phyloP scores from a whole-genome alignment of 2,329 filamentous ascomycete species.

The Lasiodiplodia hormozganensis region DNA sequence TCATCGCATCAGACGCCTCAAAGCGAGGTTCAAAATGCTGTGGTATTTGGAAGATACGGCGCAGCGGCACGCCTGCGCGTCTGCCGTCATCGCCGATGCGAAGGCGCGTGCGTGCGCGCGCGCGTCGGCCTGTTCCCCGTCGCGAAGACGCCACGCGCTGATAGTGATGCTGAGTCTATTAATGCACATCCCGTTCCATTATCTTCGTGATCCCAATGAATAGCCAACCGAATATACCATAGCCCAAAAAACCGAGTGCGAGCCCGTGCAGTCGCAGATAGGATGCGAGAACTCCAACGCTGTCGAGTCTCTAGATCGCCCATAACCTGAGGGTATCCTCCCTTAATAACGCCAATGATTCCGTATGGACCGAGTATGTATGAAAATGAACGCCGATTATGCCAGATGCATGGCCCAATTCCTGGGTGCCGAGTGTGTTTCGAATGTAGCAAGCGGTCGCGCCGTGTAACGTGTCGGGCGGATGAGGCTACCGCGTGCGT shows the following conservation, averaged over 20 bases:
- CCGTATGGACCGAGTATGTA: conserved; percentile 12
- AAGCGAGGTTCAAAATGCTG: neutral
- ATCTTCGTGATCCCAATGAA: conserved; percentile 18
- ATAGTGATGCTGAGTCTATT: conserved; percentile 10
- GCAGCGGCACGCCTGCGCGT: conserved; percentile 6
- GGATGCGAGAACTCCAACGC: conserved; percentile 15
- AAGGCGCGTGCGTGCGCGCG: conserved; percentile 2
- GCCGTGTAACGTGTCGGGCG: conserved; percentile 41
- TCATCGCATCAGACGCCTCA: too few relatives aligned
- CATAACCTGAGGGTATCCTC: conserved; percentile 26
- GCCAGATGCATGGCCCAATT: conserved; percentile 11
- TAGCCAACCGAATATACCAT: conserved; percentile 5
- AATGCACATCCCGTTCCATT: conserved; percentile 13
- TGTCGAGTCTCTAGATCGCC: conserved; percentile 9
- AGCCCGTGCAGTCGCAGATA: neutral
- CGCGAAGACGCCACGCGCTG: conserved; percentile 14
- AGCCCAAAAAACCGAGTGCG: neutral
- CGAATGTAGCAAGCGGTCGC: conserved; percentile 11
- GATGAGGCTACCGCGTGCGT: conserved; percentile 33
- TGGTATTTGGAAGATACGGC: neutral
- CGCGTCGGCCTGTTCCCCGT: conserved; percentile 10
- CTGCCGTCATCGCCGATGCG: conserved; percentile 18
- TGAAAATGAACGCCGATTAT: conserved; percentile 14
- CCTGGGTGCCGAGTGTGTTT: neutral
- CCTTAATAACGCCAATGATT: conserved; percentile 19